A percentile compares a stretch with the other conserved stretches of the same genome.
Conservation (phyloP, 148 eudicot genomes). For the Bassia scoparia region DNA sequence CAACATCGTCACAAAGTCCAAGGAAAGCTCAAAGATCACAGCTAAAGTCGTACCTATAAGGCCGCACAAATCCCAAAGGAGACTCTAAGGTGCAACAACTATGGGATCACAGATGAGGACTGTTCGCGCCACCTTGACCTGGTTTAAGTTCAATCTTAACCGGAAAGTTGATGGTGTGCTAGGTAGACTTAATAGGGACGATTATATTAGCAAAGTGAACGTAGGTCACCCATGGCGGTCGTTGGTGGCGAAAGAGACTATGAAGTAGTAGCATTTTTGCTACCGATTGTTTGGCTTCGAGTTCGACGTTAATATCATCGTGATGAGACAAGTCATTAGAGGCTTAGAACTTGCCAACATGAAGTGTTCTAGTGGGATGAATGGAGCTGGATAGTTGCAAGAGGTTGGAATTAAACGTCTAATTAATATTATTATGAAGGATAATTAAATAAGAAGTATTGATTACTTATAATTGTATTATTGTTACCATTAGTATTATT, state of each 20-base stretch:
- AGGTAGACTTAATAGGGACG: slow-evolving; percentile 42
- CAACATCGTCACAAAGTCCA: slow-evolving; percentile 27
- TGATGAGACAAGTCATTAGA: slow-evolving; percentile 6
- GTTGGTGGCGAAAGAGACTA: slow-evolving; percentile 41
- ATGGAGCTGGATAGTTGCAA: slow-evolving; percentile 41
- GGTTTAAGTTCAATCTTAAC: slow-evolving; percentile 40
- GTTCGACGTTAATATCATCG: slow-evolving; percentile 12
- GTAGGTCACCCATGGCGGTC: slow-evolving; percentile 39
- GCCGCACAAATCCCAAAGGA: no score
- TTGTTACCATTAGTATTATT: no score
- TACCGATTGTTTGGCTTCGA: slow-evolving; percentile 39
- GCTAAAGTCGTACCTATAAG: slow-evolving; percentile 47
- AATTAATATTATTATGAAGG: background rate
- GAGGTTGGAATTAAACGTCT: slow-evolving; percentile 20
- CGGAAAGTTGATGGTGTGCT: slow-evolving; percentile 38
- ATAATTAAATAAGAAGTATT: no score
- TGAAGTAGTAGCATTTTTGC: slow-evolving; percentile 33
- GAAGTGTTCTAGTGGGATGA: slow-evolving; percentile 43
- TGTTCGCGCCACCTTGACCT: slow-evolving; percentile 50
- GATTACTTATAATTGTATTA: no score
- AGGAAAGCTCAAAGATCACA: slow-evolving; percentile 35
- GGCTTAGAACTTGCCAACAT: slow-evolving; percentile 27
- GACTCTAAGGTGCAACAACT: slow-evolving; percentile 45
- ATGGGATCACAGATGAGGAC: slow-evolving; percentile 36
- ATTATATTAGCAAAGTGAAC: slow-evolving; percentile 41